A percentile compares a stretch with the other conserved stretches of the same genome.
These are phyloP conservation scores for Pseudevernia furfuracea DNA, from an alignment of 495 filamentous ascomycete species.

Conservation along the genomic window DNA sequence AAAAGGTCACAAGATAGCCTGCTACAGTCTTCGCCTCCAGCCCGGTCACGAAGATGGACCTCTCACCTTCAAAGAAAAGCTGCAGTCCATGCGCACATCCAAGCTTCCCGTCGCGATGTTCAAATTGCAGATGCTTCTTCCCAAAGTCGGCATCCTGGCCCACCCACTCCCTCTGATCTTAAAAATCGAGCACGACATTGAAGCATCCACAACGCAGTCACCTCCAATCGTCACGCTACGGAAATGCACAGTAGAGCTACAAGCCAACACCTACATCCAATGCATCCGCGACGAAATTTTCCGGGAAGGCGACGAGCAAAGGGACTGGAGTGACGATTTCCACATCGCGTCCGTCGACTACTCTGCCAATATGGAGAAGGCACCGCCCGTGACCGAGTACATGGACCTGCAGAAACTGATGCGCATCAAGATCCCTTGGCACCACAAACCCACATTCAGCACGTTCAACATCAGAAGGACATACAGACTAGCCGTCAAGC, in stretches of 20 bases:
- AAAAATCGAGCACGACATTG: conserved; percentile 3
- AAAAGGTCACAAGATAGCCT: neutral
- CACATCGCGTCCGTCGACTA: conserved; percentile 1
- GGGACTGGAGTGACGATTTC: neutral
- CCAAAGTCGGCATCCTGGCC: conserved; percentile 4
- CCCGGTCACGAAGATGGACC: conserved; percentile 6
- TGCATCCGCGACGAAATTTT: conserved; percentile 14
- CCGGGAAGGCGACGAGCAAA: neutral
- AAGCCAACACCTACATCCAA: conserved; percentile 12
- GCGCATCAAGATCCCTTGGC: neutral
- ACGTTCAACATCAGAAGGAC: conserved; percentile 14
- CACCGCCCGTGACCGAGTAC: conserved; percentile 7
- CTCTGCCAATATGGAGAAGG: conserved; percentile 9
- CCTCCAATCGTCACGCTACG: neutral
- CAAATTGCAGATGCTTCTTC: neutral
- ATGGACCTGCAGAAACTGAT: conserved; percentile 9
- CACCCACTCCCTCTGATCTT: conserved; percentile 1
- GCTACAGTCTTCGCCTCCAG: conserved; percentile 2
- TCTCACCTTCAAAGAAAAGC: conserved; percentile 9
- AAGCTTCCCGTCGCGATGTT: conserved; percentile 9
- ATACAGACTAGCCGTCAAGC: conserved; percentile 7
- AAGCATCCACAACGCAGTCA: neutral
- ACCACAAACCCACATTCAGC: conserved; percentile 4
- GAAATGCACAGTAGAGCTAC: neutral
- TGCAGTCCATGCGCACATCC: neutral